These are phyloP conservation scores for Pyrenula massariospora DNA, from an alignment of 495 filamentous ascomycete genomes.

Conservation along the genomic window DNA sequence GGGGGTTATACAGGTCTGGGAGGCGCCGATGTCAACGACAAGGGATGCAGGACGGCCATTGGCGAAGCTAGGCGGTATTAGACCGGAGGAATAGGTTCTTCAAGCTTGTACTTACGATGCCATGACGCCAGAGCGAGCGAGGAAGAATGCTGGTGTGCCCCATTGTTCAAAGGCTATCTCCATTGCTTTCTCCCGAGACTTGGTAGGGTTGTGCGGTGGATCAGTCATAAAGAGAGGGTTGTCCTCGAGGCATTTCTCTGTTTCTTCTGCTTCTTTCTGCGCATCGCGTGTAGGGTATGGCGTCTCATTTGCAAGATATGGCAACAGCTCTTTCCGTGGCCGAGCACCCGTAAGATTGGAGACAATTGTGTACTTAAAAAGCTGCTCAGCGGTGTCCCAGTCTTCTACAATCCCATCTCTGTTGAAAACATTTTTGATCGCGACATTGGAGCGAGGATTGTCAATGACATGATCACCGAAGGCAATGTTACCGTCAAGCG, in stretches of 20 bases:
- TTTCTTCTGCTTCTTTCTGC: slow-evolving; percentile 56
- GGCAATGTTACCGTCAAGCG: slow-evolving; percentile 33
- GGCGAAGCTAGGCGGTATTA: slow-evolving; percentile 48
- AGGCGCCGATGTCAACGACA: slow-evolving; percentile 85
- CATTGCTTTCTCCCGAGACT: slow-evolving; percentile 80
- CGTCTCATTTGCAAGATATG: slow-evolving; percentile 60
- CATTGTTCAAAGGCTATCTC: slow-evolving; percentile 94
- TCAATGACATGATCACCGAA: slow-evolving; percentile 85
- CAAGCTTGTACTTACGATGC: slow-evolving; percentile 38
- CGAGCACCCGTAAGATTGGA: slow-evolving; percentile 61
- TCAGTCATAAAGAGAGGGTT: slow-evolving; percentile 91
- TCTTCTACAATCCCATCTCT: slow-evolving; percentile 88
- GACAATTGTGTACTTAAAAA: slow-evolving; percentile 84
- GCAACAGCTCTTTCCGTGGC: slow-evolving; percentile 51
- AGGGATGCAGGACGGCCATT: slow-evolving; percentile 85
- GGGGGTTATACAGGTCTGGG: slow-evolving; percentile 80
- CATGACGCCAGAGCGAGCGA: slow-evolving; percentile 58
- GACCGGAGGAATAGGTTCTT: not conserved
- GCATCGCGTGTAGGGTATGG: slow-evolving; percentile 44
- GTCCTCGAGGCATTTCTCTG: slow-evolving; percentile 72
- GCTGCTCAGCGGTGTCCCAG: slow-evolving; percentile 80
- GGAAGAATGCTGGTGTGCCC: slow-evolving; percentile 87
- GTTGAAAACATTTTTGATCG: slow-evolving; percentile 81
- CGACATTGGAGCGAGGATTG: slow-evolving; percentile 59
- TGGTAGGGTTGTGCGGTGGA: slow-evolving; percentile 79